These are phyloP conservation scores for Populus hybrid DNA, from an alignment of 441 rosid species.

Conservation along the genomic window DNA sequence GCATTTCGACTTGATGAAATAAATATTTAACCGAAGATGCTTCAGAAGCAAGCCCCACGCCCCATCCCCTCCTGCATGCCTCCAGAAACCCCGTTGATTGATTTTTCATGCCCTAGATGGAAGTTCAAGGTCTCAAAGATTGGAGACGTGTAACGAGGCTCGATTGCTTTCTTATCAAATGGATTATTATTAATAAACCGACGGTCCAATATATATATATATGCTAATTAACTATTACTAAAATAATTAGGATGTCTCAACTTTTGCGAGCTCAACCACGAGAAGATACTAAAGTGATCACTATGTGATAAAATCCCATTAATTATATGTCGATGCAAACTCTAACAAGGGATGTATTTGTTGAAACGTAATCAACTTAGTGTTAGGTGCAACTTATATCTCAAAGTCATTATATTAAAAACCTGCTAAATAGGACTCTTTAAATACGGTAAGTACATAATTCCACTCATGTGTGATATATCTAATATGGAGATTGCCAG, in stretches of 20 bases:
- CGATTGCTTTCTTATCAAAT: background rate
- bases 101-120: background rate
- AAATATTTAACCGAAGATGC: background rate
- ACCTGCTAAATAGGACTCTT: too few species aligned
- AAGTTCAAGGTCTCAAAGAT: background rate
- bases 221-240: background rate
- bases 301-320: conserved; percentile 5
- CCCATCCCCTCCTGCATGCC: too few species aligned
- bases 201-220: background rate
- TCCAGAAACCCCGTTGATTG: background rate
- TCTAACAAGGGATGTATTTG: background rate
- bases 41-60: background rate
- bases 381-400: conserved; percentile 3
- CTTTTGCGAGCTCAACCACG: too few species aligned
- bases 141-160: background rate
- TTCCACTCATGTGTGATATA: conserved; percentile 13
- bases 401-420: too few species aligned
- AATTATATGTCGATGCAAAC: background rate
- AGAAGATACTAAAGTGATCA: background rate
- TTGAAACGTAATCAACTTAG: background rate
- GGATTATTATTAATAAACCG: background rate
- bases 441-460: conserved; percentile 26
- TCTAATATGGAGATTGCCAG: conserved; percentile 14
- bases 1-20: background rate
- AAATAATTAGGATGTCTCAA: too few species aligned